A percentile compares a stretch with the other conserved stretches of the same genome.
Conservation (phyloP, 495 filamentous ascomycete genomes). For the Ascobolus immersus region DNA sequence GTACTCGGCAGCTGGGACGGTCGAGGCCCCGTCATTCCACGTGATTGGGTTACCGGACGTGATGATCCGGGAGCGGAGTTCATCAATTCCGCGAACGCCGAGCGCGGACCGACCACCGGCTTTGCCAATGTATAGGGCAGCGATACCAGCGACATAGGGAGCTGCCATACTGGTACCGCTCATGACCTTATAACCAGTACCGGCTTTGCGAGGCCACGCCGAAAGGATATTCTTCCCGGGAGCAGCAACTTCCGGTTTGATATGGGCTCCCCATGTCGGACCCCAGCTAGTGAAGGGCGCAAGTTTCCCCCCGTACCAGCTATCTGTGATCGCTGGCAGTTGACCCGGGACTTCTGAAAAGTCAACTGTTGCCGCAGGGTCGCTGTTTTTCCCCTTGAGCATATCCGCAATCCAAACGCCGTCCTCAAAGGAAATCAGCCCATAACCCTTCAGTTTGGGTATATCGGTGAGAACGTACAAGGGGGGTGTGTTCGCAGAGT, state of each 20-base stretch:
- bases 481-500: conserved; percentile 19
- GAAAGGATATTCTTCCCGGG: conserved; percentile 32
- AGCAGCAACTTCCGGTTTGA: conserved; percentile 28
- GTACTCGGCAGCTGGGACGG: conserved; percentile 18
- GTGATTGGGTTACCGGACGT: conserved; percentile 19
- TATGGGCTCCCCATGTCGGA: conserved; percentile 27
- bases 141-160: conserved; percentile 28
- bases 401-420: conserved; percentile 26
- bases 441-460: conserved; percentile 6
- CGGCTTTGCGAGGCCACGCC: conserved; percentile 26
- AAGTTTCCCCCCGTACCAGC: conserved; percentile 20
- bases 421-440: conserved; percentile 18
- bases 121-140: conserved; percentile 26
- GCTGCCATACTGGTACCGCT: conserved; percentile 32
- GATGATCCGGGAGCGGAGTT: conserved; percentile 17
- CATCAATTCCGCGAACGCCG: conserved; percentile 19
- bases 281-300: conserved; percentile 31
- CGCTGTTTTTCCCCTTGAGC: conserved; percentile 20
- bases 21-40: conserved; percentile 23
- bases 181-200: conserved; percentile 19
- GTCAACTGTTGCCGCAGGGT: conserved; percentile 17
- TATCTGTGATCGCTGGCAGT: too few species aligned
- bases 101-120: conserved; percentile 19
- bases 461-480: conserved; percentile 7
- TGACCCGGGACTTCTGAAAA: conserved; percentile 2